A percentile compares a stretch with the other conserved stretches of the same genome.
phyloP scores from a whole-genome alignment of 306 rosid species.

The Prinsepia uniflora region DNA sequence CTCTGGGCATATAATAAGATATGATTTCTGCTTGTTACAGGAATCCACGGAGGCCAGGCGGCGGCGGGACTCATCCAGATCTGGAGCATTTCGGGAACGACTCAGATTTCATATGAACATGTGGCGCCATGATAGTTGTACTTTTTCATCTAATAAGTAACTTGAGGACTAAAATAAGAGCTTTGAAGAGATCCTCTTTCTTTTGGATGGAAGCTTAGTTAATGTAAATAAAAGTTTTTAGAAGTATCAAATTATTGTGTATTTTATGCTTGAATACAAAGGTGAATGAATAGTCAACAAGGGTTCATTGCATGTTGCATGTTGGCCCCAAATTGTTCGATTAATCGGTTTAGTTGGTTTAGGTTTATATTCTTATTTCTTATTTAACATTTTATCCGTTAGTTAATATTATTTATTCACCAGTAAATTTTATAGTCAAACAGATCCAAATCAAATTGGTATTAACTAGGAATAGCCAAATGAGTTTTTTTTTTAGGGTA shows the following conservation, averaged over 20 bases:
- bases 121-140: neutral
- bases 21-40: constrained; percentile 31
- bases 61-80: constrained; percentile 72
- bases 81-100: constrained; percentile 59
- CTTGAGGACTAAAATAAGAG: neutral
- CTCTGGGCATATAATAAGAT: neutral
- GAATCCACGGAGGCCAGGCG: constrained; percentile 54
- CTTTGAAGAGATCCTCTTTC: neutral
- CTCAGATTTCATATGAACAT: constrained; percentile 64
- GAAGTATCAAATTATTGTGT: neutral
- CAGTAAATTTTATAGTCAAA: no score
- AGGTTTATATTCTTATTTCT: no score
- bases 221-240: neutral
- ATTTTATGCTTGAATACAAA: no score
- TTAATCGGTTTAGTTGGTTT: no score
- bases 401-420: no score
- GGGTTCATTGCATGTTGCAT: neutral
- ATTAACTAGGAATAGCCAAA: no score
- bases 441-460: no score
- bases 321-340: neutral
- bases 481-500: no score
- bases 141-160: neutral
- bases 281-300: neutral
- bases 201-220: neutral
- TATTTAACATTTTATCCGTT: no score